A percentile compares a stretch with the other conserved stretches of the same genome.
Conservation (phyloP, 202 grass and related monocot species). For the Miscanthus sacchariflorus region DNA sequence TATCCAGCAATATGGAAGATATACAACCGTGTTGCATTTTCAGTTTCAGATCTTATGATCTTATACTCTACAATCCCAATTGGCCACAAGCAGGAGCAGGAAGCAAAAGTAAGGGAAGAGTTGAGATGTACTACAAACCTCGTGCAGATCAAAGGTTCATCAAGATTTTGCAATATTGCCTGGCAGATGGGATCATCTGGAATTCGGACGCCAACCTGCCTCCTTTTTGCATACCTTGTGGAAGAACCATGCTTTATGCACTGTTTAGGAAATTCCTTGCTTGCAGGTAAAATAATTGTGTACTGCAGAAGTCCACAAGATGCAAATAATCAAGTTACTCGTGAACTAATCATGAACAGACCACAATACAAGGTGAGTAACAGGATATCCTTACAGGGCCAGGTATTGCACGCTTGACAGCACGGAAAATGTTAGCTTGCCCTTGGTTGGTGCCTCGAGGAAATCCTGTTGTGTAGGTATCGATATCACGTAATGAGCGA, state of each 20-base stretch:
- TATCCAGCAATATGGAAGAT: not conserved
- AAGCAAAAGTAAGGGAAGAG: constrained; percentile 24
- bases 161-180: constrained; percentile 84
- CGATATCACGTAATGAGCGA: constrained; percentile 73
- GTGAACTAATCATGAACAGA: constrained; percentile 31
- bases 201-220: constrained; percentile 80
- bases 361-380: constrained; percentile 5
- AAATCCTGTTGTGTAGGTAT: constrained; percentile 92
- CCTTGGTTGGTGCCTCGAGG: constrained; percentile 84
- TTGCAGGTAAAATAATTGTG: constrained; percentile 92
- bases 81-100: constrained; percentile 10
- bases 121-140: constrained; percentile 59
- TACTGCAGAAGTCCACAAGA: constrained; percentile 67
- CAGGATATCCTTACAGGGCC: constrained; percentile 76
- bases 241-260: constrained; percentile 76
- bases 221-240: constrained; percentile 82
- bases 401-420: constrained; percentile 83
- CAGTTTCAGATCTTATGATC: not conserved
- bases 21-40: not conserved
- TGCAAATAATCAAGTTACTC: constrained; percentile 35
- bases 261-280: constrained; percentile 89
- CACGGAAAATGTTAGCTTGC: constrained; percentile 77
- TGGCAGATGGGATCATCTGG: constrained; percentile 88
- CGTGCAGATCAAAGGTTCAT: constrained; percentile 88
- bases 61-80: not conserved